These are phyloP conservation scores for Plantago coronopus DNA, from an alignment of 305 asterid genomes.

Conservation along the genomic window DNA sequence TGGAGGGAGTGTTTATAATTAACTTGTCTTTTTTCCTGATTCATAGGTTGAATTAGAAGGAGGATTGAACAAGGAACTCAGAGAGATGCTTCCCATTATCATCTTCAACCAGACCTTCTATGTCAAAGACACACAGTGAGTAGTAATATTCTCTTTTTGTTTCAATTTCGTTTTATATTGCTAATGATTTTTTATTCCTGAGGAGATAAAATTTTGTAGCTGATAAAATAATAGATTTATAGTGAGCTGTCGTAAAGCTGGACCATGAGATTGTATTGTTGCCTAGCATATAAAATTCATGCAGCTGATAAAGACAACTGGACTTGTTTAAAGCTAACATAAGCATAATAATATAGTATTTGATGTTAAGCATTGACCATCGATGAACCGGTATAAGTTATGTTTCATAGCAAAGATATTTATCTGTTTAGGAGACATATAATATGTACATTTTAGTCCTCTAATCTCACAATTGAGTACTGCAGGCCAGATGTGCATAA, in stretches of 20 bases:
- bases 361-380: conserved; percentile 1
- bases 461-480: no score
- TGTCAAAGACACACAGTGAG: conserved; percentile 71
- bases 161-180: neutral
- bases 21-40: neutral
- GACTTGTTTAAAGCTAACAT: neutral
- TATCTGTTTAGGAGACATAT: neutral
- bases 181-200: neutral
- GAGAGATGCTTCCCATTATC: conserved; percentile 80
- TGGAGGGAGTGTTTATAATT: no score
- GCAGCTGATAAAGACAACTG: neutral
- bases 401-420: conserved; percentile 1
- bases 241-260: no score
- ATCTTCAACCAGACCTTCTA: conserved; percentile 68
- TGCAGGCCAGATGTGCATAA: no score
- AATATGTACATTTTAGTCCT: neutral
- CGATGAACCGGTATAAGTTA: neutral
- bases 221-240: no score
- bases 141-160: neutral
- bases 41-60: conserved; percentile 48
- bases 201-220: no score
- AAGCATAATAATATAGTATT: neutral
- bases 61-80: conserved; percentile 73
- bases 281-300: neutral
- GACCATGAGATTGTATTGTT: no score